These are phyloP conservation scores for Solanum bulbocastanum DNA, from an alignment of 257 asterid genomes.

Conservation along the genomic window DNA sequence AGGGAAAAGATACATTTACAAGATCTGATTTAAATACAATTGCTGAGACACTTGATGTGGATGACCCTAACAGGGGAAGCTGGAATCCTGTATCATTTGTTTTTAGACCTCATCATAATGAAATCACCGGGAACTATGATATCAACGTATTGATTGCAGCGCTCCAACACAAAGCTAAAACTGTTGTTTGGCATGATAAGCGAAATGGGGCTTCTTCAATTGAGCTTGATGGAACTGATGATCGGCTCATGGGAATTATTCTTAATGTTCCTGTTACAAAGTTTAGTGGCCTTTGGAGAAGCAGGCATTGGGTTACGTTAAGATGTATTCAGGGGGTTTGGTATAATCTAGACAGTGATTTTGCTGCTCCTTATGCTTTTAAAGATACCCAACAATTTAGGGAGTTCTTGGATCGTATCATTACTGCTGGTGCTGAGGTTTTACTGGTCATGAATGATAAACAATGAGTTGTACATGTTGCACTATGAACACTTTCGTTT, in stretches of 20 bases:
- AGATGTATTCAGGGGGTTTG: conserved; percentile 47
- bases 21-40: conserved; percentile 43
- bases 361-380: conserved; percentile 40
- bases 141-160: conserved; percentile 73
- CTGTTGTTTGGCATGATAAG: conserved; percentile 67
- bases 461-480: conserved; percentile 6
- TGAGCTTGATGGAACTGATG: conserved; percentile 37
- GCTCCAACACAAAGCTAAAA: conserved; percentile 59
- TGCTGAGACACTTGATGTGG: conserved; percentile 54
- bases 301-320: conserved; percentile 81
- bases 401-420: conserved; percentile 35
- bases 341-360: conserved; percentile 86
- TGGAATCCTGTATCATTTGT: conserved; percentile 61
- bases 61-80: conserved; percentile 48
- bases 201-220: conserved; percentile 53
- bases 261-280: conserved; percentile 59
- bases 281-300: conserved; percentile 56
- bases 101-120: conserved; percentile 78
- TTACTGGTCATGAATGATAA: conserved; percentile 50
- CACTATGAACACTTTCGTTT: neutral
- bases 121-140: conserved; percentile 76
- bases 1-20: conserved; percentile 76
- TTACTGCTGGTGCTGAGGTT: conserved; percentile 53
- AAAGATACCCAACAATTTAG: conserved; percentile 28
- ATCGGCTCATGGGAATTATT: conserved; percentile 51